phyloP scores from a whole-genome alignment of 805 yeast genomes.

The Grigorovia humatica region DNA sequence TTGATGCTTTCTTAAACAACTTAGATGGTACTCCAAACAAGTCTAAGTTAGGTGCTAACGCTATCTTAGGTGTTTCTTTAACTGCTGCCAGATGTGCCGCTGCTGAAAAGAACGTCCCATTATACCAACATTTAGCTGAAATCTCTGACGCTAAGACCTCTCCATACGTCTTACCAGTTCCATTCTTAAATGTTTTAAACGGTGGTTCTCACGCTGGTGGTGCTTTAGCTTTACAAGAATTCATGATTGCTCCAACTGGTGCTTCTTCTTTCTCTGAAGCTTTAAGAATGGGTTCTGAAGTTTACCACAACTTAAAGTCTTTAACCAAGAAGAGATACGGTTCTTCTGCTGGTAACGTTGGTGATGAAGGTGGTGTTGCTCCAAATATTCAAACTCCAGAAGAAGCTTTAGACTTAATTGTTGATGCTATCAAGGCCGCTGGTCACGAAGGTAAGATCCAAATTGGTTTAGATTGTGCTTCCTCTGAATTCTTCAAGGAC shows the following conservation, averaged over 20 bases:
- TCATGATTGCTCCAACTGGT: conserved; percentile 95
- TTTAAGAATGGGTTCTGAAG: conserved; percentile 93
- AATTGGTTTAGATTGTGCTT: conserved; percentile 94
- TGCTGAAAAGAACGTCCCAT: conserved; percentile 86
- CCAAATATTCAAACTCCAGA: conserved; percentile 91
- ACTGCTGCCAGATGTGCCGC: conserved; percentile 98
- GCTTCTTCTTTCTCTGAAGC: conserved; percentile 91
- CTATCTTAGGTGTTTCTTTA: conserved; percentile 94
- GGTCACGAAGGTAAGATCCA: conserved; percentile 90
- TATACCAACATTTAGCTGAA: conserved; percentile 84
- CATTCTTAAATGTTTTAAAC: conserved; percentile 97
- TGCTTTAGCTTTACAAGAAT: conserved; percentile 97
- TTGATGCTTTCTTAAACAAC: conserved; percentile 74
- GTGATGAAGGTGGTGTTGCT: conserved; percentile 99
- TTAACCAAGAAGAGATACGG: conserved; percentile 93
- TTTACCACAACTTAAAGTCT: conserved; percentile 91
- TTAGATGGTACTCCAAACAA: conserved; percentile 98
- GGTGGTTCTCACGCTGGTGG: conserved; percentile 99
- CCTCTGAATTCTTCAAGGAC: conserved; percentile 95
- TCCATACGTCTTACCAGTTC: conserved; percentile 95
- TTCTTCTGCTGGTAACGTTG: conserved; percentile 97
- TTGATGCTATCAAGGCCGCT: conserved; percentile 79
- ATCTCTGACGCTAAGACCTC: conserved; percentile 56
- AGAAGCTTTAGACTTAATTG: conserved; percentile 94
- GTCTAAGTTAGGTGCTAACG: conserved; percentile 96